Conservation (phyloP, 129 eudicot species). For the Lactuca saligna region DNA sequence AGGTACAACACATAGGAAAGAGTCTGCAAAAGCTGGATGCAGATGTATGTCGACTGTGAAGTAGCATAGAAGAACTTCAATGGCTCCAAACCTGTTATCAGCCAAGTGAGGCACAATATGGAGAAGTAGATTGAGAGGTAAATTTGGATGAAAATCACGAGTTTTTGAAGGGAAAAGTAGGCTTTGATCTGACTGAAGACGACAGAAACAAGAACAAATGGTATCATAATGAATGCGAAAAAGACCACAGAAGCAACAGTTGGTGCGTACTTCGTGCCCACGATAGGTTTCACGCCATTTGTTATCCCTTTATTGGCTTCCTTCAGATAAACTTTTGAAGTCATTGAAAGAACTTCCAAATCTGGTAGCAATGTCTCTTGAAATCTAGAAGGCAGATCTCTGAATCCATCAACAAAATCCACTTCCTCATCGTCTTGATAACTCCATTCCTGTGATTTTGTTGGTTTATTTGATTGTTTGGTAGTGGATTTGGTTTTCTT, state of each 20-base stretch:
- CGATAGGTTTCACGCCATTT: constrained; percentile 62
- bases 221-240: constrained; percentile 62
- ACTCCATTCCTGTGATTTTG: constrained; percentile 31
- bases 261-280: constrained; percentile 81
- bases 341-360: constrained; percentile 64
- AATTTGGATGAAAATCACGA: constrained; percentile 74
- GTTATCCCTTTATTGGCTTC: constrained; percentile 75
- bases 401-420: constrained; percentile 57
- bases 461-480: constrained; percentile 8
- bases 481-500: constrained; percentile 21
- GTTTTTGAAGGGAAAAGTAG: constrained; percentile 73
- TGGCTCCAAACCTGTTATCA: constrained; percentile 84
- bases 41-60: constrained; percentile 77
- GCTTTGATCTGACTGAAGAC: constrained; percentile 73
- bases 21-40: constrained; percentile 88
- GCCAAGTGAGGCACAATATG: constrained; percentile 60
- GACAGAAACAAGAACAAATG: constrained; percentile 71
- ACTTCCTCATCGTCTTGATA: constrained; percentile 53
- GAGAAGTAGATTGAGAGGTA: constrained; percentile 81
- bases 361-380: constrained; percentile 84
- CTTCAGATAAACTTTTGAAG: constrained; percentile 58
- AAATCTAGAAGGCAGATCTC: constrained; percentile 69
- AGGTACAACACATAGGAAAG: constrained; percentile 87
- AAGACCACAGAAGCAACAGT: constrained; percentile 57
- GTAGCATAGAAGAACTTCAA: constrained; percentile 83